Evolutionary conservation across 2,329 filamentous ascomycete genomes (phyloP).

Genomic region (Botryotinia narcissicola): DNA sequence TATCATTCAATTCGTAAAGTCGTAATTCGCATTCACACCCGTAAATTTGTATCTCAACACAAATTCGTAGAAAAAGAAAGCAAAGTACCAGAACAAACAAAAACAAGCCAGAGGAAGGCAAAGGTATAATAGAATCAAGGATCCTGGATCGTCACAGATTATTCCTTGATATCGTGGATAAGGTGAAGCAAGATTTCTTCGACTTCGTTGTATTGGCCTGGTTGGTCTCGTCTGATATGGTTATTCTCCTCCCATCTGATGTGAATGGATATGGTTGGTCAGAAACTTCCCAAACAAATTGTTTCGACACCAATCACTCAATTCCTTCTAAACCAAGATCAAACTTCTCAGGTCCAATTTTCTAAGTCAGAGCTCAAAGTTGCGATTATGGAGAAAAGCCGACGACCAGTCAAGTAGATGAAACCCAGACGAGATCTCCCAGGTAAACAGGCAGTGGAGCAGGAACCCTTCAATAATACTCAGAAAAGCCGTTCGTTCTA

Average conservation of each 20-base stretch:
- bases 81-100: not conserved
- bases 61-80: not conserved
- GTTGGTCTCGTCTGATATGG: not conserved
- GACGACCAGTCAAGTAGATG: not conserved
- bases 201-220: not conserved
- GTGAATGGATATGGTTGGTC: not conserved
- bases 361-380: not conserved
- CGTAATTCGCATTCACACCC: not conserved
- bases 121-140: not conserved
- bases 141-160: not conserved
- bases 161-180: conserved; percentile 16
- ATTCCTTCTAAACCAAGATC: conserved; percentile 2
- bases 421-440: not conserved
- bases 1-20: not conserved
- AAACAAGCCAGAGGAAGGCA: not conserved
- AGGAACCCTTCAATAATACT: not conserved
- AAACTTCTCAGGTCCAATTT: not conserved
- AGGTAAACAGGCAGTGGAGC: not conserved
- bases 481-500: not conserved
- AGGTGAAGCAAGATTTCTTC: not conserved
- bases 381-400: not conserved
- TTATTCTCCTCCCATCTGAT: not conserved
- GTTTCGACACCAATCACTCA: conserved; percentile 1
- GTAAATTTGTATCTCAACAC: not conserved
- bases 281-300: not conserved